phyloP scores from a whole-genome alignment of 345 rosid genomes.

The Rhodomyrtus tomentosa region DNA sequence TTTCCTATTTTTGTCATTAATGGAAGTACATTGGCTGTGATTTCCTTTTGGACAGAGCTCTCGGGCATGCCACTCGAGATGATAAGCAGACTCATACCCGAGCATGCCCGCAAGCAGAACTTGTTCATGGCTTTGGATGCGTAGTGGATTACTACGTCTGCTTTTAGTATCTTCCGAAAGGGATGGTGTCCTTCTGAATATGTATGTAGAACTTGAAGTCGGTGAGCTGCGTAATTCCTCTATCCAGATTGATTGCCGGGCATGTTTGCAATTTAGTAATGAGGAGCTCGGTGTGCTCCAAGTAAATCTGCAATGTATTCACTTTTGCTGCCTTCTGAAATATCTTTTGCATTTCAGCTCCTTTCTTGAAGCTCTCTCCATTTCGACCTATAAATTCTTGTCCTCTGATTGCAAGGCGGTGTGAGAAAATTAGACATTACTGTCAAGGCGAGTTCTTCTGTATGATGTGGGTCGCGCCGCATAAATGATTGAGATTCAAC shows the following conservation, averaged over 20 bases:
- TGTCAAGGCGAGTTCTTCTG: not conserved
- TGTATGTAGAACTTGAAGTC: not conserved
- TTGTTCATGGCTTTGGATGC: conserved; percentile 79
- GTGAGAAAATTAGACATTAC: not conserved
- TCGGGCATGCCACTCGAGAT: conserved; percentile 60
- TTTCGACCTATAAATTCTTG: not conserved
- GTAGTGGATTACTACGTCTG: not conserved
- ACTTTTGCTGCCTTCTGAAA: not conserved
- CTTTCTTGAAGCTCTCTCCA: not conserved
- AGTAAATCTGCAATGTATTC: not conserved
- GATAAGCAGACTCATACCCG: conserved; percentile 63
- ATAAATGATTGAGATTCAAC: not conserved
- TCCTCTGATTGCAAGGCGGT: not conserved
- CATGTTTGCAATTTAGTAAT: not conserved
- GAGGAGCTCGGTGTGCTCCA: not conserved
- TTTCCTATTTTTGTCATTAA: not conserved
- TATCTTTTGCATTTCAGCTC: not conserved
- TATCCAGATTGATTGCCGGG: not conserved
- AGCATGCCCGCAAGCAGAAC: conserved; percentile 86
- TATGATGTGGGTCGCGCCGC: not conserved
- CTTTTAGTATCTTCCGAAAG: not conserved
- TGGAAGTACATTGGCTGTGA: not conserved
- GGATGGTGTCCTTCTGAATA: not conserved
- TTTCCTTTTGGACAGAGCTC: conserved; percentile 37
- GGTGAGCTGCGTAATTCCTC: not conserved